Evolutionary conservation across 345 rosid genomes (phyloP).

Genomic region (Arabidopsis thaliana): TAIR10.1 NC_003076.8:4714501-4715000

Average conservation of each 20-base stretch:
- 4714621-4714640: conserved; percentile 67
- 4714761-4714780: conserved; percentile 5
- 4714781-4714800: conserved; percentile 32
- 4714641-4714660: conserved; percentile 33
- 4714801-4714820: conserved; percentile 17
- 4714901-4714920: conserved; percentile 12
- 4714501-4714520: conserved; percentile 59
- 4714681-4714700: conserved; percentile 47
- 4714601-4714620: conserved; percentile 55
- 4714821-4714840: conserved; percentile 4
- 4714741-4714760: conserved; percentile 17
- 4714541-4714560: not conserved
- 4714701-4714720: conserved; percentile 17
- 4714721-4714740: conserved; percentile 12
- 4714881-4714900: conserved; percentile 35
- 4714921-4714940: conserved; percentile 1
- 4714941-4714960: not conserved
- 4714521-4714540: not conserved
- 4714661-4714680: conserved; percentile 42
- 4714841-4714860: conserved; percentile 26
- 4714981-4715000: not conserved
- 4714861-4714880: not conserved
- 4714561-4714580: conserved; percentile 10
- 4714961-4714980: not conserved
- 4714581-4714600: conserved; percentile 48